These are phyloP conservation scores for Boechera stricta DNA, from an alignment of 345 rosid species.

Conservation along the genomic window DNA sequence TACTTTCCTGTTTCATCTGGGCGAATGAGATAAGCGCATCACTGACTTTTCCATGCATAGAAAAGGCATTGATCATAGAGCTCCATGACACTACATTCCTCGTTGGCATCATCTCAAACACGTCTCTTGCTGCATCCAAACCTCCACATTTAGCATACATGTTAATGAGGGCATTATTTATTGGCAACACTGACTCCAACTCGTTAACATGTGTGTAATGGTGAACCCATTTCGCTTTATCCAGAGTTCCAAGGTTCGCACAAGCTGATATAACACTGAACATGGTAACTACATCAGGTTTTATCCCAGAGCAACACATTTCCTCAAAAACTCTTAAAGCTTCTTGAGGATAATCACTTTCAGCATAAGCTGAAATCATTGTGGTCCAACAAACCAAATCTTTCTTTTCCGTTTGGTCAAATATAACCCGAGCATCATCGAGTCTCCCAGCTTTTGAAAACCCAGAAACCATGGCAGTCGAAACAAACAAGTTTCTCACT, in stretches of 20 bases:
- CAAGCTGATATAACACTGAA: slow-evolving; percentile 63
- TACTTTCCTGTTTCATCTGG: slow-evolving; percentile 53
- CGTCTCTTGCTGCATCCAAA: slow-evolving; percentile 54
- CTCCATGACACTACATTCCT: slow-evolving; percentile 66
- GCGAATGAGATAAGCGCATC: slow-evolving; percentile 50
- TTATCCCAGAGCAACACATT: slow-evolving; percentile 46
- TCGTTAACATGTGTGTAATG: slow-evolving; percentile 44
- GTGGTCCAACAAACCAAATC: slow-evolving; percentile 77
- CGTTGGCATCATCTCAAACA: slow-evolving; percentile 53
- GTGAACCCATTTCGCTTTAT: slow-evolving; percentile 58
- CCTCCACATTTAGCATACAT: slow-evolving; percentile 74
- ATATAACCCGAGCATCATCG: slow-evolving; percentile 59
- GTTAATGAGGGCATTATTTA: slow-evolving; percentile 61
- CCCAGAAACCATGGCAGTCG: slow-evolving; percentile 62
- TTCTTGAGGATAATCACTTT: slow-evolving; percentile 63
- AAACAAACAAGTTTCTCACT: slow-evolving; percentile 50
- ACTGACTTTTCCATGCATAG: slow-evolving; percentile 58
- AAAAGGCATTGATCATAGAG: slow-evolving; percentile 61
- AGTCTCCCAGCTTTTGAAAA: slow-evolving; percentile 55
- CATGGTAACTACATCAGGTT: slow-evolving; percentile 60
- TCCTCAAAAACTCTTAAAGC: slow-evolving; percentile 57
- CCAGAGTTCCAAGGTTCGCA: slow-evolving; percentile 53
- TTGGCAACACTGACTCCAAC: slow-evolving; percentile 45
- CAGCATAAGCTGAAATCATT: slow-evolving; percentile 79
- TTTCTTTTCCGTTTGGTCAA: slow-evolving; percentile 52